These are phyloP conservation scores for Komagataea norvegica DNA, from an alignment of 1,139 yeast genomes.

Conservation along the genomic window DNA sequence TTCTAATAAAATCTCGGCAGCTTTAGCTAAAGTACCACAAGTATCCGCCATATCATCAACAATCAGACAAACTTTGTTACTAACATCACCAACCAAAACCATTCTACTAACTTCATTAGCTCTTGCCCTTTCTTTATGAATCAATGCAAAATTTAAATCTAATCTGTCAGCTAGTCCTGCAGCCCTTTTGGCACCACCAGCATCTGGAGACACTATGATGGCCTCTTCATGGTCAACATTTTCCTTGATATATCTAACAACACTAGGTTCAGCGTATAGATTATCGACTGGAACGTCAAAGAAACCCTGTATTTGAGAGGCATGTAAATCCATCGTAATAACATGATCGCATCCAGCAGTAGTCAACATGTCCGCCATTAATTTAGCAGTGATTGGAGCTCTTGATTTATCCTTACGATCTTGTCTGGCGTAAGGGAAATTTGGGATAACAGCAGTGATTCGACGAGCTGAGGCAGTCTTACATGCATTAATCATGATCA, in stretches of 20 bases:
- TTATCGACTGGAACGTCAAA: constrained; percentile 96
- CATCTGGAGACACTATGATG: constrained; percentile 93
- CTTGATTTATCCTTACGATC: constrained; percentile 94
- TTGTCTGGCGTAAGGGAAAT: constrained; percentile 96
- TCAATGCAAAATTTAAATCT: constrained; percentile 90
- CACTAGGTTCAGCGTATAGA: constrained; percentile 92
- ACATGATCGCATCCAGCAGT: constrained; percentile 97
- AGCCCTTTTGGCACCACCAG: constrained; percentile 98
- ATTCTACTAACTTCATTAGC: constrained; percentile 92
- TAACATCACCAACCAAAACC: constrained; percentile 96
- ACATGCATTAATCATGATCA: constrained; percentile 93
- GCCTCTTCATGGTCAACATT: constrained; percentile 63
- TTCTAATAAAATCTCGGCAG: constrained; percentile 82
- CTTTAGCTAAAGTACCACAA: constrained; percentile 94
- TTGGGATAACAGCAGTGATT: constrained; percentile 92
- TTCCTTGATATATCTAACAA: constrained; percentile 80
- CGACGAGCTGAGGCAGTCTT: constrained; percentile 93
- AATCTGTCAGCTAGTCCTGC: constrained; percentile 91
- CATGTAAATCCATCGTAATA: constrained; percentile 96
- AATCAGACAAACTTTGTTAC: constrained; percentile 78
- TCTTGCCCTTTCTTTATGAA: constrained; percentile 92
- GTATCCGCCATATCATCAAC: constrained; percentile 99
- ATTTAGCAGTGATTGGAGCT: constrained; percentile 96
- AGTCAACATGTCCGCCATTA: constrained; percentile 91
- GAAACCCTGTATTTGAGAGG: constrained; percentile 96